Conservation (phyloP, 2,329 filamentous ascomycete species). For the Triangularia verruculosa region DNA sequence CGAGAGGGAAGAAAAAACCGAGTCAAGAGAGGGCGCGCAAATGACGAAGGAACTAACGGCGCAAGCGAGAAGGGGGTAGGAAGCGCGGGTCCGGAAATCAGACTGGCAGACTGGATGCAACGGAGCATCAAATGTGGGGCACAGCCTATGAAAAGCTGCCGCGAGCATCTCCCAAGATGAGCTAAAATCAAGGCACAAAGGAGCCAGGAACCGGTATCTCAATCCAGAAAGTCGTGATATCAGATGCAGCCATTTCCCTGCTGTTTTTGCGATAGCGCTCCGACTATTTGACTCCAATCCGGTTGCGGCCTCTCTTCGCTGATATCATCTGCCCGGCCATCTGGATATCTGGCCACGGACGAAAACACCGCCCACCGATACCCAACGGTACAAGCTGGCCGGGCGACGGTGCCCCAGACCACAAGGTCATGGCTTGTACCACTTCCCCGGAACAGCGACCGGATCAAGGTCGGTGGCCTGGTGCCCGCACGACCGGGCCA, state of each 20-base stretch:
- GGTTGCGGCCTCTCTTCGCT: not conserved
- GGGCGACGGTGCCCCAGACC: not conserved
- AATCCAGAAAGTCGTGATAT: constrained; percentile 12
- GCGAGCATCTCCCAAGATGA: constrained; percentile 6
- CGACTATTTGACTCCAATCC: too few relatives aligned
- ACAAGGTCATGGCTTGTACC: not conserved
- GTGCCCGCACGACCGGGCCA: not conserved
- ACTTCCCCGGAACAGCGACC: not conserved
- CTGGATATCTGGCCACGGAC: not conserved
- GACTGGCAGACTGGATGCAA: constrained; percentile 9
- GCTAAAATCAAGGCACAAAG: constrained; percentile 22
- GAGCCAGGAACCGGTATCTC: not conserved
- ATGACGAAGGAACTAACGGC: constrained; percentile 17
- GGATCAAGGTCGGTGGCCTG: not conserved
- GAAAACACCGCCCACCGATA: not conserved
- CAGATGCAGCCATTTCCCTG: constrained; percentile 6
- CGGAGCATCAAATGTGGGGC: constrained; percentile 7
- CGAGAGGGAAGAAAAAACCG: constrained; percentile 9
- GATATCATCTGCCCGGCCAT: not conserved
- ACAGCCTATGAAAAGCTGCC: constrained; percentile 16
- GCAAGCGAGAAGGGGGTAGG: constrained; percentile 6
- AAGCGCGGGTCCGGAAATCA: constrained; percentile 15
- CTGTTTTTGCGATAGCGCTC: not conserved
- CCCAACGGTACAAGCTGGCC: not conserved
- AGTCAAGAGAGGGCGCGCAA: constrained; percentile 11